These are phyloP conservation scores for Trichoderma aggressivum DNA, from an alignment of 2,329 filamentous ascomycete genomes.

Conservation along the genomic window DNA sequence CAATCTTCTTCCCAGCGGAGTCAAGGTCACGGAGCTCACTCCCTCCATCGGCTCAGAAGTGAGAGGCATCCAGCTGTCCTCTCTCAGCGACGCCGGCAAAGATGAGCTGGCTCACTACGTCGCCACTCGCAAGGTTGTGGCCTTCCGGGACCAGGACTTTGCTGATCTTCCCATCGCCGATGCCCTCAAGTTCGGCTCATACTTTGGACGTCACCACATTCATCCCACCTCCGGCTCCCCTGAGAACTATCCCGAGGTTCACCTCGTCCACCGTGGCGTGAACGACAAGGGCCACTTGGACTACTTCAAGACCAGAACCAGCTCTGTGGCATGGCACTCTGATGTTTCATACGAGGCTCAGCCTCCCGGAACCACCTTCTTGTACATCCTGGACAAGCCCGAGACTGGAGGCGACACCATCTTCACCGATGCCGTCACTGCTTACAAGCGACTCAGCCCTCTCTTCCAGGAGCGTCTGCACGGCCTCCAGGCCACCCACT, in stretches of 20 bases:
- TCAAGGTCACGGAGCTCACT: constrained; percentile 59
- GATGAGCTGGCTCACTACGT: constrained; percentile 74
- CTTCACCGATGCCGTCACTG: constrained; percentile 74
- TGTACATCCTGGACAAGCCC: constrained; percentile 83
- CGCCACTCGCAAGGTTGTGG: constrained; percentile 73
- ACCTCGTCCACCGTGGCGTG: constrained; percentile 71
- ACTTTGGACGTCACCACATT: constrained; percentile 79
- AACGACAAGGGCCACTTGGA: constrained; percentile 46
- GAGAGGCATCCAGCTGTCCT: constrained; percentile 66
- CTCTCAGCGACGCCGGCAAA: constrained; percentile 64
- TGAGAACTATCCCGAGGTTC: constrained; percentile 68
- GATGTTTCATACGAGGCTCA: constrained; percentile 87
- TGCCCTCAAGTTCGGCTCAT: constrained; percentile 65
- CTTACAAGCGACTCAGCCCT: constrained; percentile 76
- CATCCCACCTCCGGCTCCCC: constrained; percentile 76
- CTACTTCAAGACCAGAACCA: constrained; percentile 67
- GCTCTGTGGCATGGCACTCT: constrained; percentile 83
- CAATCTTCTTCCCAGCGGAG: constrained; percentile 59
- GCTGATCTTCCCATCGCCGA: constrained; percentile 66
- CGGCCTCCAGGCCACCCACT: constrained; percentile 76
- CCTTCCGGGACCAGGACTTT: constrained; percentile 74
- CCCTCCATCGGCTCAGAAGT: constrained; percentile 73
- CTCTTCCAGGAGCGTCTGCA: constrained; percentile 77
- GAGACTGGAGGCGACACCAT: constrained; percentile 79
- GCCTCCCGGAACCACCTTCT: constrained; percentile 83